Base-by-base conservation (phyloP, 177 flowering plant genomes). In the Telopea speciosissima region DNA sequence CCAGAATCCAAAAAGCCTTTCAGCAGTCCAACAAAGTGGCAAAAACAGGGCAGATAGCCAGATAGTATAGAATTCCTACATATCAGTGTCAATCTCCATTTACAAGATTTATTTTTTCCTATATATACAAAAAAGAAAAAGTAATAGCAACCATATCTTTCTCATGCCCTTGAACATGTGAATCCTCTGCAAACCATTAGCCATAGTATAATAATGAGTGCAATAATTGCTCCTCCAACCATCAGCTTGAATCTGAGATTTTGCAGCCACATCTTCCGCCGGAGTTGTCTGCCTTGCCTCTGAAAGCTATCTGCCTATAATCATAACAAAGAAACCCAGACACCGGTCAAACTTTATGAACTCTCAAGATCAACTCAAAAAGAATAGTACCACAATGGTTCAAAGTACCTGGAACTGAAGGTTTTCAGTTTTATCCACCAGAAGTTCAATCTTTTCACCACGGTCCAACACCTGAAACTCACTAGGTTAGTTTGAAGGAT, bases 301-400 rank as follows among this genome's bases (percentile, higher is more conserved):
- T 95, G 99, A 79, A 95, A 95, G 83, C 92, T 91, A 77, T 95
- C 99, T 13, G 98, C 97, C 99, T 95, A 78, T 23, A 74, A 66
- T 65, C 42, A 71, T 44, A 56, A 68, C 14, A 59, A 28, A 64
- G 9, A 68, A 16, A 2, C 67, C 24, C 25, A 44, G 14, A 21
- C 44, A 60, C 26, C 69, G 21, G 68, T 54, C 19, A 62, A 67
- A 19, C 42, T 31, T 31, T 31, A 65, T 62, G 40, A 75, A 26
- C 19, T 49, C 42, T 61, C 44, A 42, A 45, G 19, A 26, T 9
- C 12, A 58, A 19, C 14, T 8, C 13, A 12, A 17, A 40, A 28
- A 16, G n/a, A 31, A 0, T 22, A 44, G 62, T 3, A 21, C 44
- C 42, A 26, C 7, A 5, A 62, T 24, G 26, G 16, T 17, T 33